phyloP scores from a whole-genome alignment of 345 rosid genomes.

The Sapria himalayana region DNA sequence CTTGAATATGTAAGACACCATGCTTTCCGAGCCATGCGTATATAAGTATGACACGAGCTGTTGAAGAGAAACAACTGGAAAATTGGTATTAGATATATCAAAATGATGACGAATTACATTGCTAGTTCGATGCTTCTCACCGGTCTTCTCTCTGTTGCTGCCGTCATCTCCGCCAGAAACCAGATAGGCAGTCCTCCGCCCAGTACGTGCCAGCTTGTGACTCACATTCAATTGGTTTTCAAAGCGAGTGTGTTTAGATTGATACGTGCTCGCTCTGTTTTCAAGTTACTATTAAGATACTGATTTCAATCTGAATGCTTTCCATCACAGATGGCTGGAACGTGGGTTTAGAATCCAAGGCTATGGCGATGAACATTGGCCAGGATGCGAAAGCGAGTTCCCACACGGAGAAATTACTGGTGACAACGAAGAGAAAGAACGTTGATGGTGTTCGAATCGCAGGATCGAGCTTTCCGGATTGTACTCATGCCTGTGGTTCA shows the following conservation, averaged over 20 bases:
- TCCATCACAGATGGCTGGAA: too few species aligned
- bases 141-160: constrained; percentile 14
- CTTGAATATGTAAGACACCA: too few species aligned
- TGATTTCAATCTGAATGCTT: too few species aligned
- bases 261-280: too few species aligned
- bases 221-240: background rate
- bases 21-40: too few species aligned
- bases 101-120: constrained; percentile 20
- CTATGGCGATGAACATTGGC: background rate
- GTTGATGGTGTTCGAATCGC: constrained; percentile 49
- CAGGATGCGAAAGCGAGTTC: constrained; percentile 7
- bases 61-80: background rate
- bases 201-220: constrained; percentile 9
- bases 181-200: constrained; percentile 14
- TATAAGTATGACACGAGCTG: too few species aligned
- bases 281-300: too few species aligned
- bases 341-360: too few species aligned
- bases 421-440: constrained; percentile 14
- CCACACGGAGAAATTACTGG: constrained; percentile 8
- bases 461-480: constrained; percentile 74
- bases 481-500: constrained; percentile 86
- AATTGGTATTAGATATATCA: background rate
- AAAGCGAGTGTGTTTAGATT: background rate
- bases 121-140: constrained; percentile 10
- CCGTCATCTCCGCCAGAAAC: constrained; percentile 16